A percentile compares a stretch with the other conserved stretches of the same genome.
phyloP scores from a whole-genome alignment of 1,139 yeast genomes.

The Hyphopichia pseudoburtonii region DNA sequence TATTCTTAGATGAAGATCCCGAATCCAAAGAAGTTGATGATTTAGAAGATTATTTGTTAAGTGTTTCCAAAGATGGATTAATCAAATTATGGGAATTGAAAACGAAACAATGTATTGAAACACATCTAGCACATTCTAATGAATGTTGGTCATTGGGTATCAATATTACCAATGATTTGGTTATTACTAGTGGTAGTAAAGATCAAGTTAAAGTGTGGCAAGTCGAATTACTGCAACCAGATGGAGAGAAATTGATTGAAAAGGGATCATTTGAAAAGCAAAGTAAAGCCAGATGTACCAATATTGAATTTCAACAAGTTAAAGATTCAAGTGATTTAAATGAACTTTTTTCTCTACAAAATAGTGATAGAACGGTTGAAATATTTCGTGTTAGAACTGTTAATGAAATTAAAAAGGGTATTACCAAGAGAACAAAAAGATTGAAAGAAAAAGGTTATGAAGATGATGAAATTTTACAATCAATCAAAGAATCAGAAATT shows the following conservation, averaged over 20 bases:
- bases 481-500: slow-evolving; percentile 55
- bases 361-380: slow-evolving; percentile 80
- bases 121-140: slow-evolving; percentile 89
- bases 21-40: slow-evolving; percentile 42
- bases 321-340: slow-evolving; percentile 22
- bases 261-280: slow-evolving; percentile 73
- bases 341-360: slow-evolving; percentile 66
- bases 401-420: slow-evolving; percentile 80
- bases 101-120: slow-evolving; percentile 87
- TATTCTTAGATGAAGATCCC: slow-evolving; percentile 40
- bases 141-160: slow-evolving; percentile 88
- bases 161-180: slow-evolving; percentile 33
- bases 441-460: slow-evolving; percentile 64
- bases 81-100: slow-evolving; percentile 91
- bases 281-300: slow-evolving; percentile 73
- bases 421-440: slow-evolving; percentile 77
- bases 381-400: slow-evolving; percentile 71
- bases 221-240: slow-evolving; percentile 54
- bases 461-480: slow-evolving; percentile 59
- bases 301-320: slow-evolving; percentile 50
- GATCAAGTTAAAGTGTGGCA: slow-evolving; percentile 85
- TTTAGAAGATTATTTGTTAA: slow-evolving; percentile 68
- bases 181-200: slow-evolving; percentile 75
- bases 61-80: slow-evolving; percentile 86
- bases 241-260: slow-evolving; percentile 53